Conservation (phyloP, 2,329 filamentous ascomycete species). For the Penicillium janthinellum region DNA sequence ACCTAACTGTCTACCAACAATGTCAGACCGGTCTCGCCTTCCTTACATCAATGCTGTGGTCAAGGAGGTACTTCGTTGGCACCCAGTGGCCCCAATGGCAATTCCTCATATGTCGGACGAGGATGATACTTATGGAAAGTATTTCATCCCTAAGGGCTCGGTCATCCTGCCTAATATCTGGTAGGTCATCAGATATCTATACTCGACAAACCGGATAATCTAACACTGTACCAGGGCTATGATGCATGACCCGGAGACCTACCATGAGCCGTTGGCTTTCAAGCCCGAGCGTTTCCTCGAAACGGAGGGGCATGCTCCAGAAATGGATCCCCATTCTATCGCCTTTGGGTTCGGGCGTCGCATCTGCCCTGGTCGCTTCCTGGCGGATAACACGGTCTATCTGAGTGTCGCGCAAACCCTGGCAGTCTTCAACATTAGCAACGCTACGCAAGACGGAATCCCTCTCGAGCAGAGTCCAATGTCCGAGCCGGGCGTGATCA, state of each 20-base stretch:
- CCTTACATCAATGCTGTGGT: constrained; percentile 44
- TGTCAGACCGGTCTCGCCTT: constrained; percentile 40
- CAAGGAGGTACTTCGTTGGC: constrained; percentile 43
- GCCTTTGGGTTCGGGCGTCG: constrained; percentile 44
- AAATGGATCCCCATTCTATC: constrained; percentile 38
- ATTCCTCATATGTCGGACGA: constrained; percentile 33
- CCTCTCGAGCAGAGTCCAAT: constrained; percentile 38
- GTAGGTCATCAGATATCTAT: constrained; percentile 22
- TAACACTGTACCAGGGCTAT: constrained; percentile 36
- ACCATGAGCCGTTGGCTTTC: constrained; percentile 42
- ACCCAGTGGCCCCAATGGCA: constrained; percentile 37
- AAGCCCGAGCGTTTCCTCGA: constrained; percentile 47
- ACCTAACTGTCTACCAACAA: constrained; percentile 34
- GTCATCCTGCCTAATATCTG: constrained; percentile 42
- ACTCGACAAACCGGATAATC: not conserved
- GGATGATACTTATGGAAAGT: constrained; percentile 29
- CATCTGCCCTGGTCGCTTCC: constrained; percentile 44
- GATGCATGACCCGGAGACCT: constrained; percentile 42
- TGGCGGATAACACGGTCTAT: constrained; percentile 46
- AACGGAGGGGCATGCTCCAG: constrained; percentile 29
- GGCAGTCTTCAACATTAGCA: constrained; percentile 50
- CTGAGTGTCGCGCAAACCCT: constrained; percentile 50
- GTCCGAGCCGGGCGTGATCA: constrained; percentile 39
- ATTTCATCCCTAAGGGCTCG: constrained; percentile 40
- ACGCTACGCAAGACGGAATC: constrained; percentile 40